phyloP scores from a whole-genome alignment of 1,284 basidiomycete species.

The Tylopilus orsonianus region DNA sequence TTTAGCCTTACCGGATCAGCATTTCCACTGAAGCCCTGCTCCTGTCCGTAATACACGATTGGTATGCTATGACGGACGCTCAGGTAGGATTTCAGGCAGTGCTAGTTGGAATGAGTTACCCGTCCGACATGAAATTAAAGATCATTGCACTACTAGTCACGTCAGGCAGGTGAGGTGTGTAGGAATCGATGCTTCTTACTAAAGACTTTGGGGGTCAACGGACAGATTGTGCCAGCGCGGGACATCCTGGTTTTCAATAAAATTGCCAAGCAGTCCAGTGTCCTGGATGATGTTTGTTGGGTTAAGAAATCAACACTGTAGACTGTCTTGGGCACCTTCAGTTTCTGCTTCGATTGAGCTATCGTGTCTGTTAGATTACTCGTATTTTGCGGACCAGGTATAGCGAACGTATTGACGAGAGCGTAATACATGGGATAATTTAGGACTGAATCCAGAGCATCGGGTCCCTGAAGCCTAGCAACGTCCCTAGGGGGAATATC shows the following conservation, averaged over 20 bases:
- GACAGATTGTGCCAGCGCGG: slow-evolving; percentile 70
- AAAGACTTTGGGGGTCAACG: slow-evolving; percentile 61
- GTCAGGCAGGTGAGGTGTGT: slow-evolving; percentile 1
- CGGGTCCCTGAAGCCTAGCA: slow-evolving; percentile 44
- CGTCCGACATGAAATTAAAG: slow-evolving; percentile 65
- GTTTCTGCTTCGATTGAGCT: slow-evolving; percentile 50
- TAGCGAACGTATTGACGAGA: slow-evolving; percentile 59
- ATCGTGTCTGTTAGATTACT: slow-evolving; percentile 56
- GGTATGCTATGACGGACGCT: slow-evolving; percentile 52
- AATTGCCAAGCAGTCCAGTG: slow-evolving; percentile 65
- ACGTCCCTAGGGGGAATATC: slow-evolving; percentile 30
- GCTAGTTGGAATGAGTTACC: slow-evolving; percentile 31
- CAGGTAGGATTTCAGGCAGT: slow-evolving; percentile 20
- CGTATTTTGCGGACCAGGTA: slow-evolving; percentile 65
- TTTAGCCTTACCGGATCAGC: slow-evolving; percentile 54
- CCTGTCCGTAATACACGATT: slow-evolving; percentile 81
- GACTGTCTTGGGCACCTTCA: slow-evolving; percentile 47
- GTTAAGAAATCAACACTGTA: slow-evolving; percentile 39
- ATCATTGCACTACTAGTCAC: slow-evolving; percentile 61
- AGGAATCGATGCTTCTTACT: slow-evolving; percentile 39
- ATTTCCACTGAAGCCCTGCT: slow-evolving; percentile 61
- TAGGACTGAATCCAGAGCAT: slow-evolving; percentile 61
- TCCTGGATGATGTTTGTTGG: slow-evolving; percentile 53
- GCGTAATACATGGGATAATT: slow-evolving; percentile 75
- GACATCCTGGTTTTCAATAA: slow-evolving; percentile 83